Conservation (phyloP, 257 asterid species). For the Lycium ferocissimum region DNA sequence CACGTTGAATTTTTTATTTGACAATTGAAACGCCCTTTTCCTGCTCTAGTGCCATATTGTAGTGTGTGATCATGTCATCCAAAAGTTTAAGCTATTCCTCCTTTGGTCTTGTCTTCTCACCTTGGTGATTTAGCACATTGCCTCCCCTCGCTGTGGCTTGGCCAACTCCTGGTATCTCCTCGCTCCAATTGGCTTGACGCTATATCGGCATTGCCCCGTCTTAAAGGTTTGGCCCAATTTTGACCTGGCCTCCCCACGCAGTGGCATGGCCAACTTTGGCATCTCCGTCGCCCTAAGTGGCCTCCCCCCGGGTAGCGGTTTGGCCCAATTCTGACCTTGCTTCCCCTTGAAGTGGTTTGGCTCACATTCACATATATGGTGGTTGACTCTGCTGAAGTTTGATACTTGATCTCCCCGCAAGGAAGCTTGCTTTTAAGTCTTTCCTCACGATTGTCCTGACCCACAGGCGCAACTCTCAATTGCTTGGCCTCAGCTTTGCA, state of each 20-base stretch:
- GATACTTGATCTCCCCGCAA: neutral
- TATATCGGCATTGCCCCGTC: neutral
- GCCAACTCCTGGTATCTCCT: neutral
- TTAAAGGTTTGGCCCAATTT: neutral
- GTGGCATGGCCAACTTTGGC: neutral
- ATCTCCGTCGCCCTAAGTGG: neutral
- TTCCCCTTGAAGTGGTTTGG: neutral
- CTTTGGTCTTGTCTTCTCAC: neutral
- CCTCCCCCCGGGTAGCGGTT: neutral
- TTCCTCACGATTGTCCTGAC: neutral
- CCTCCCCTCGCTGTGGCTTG: neutral
- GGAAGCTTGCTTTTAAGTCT: neutral
- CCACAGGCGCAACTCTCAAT: neutral
- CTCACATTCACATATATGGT: neutral
- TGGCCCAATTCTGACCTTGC: neutral
- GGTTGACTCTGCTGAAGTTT: neutral
- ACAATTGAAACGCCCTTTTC: neutral
- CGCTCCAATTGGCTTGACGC: neutral
- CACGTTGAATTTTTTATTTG: neutral
- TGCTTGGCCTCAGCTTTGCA: conserved; percentile 10
- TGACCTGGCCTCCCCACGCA: neutral
- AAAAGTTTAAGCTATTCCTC: neutral
- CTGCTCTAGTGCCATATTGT: neutral
- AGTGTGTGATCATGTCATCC: neutral
- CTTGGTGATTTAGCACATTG: neutral